These are phyloP conservation scores for Sphaerulina musiva DNA, from an alignment of 2,329 filamentous ascomycete species.

Conservation along the genomic window DNA sequence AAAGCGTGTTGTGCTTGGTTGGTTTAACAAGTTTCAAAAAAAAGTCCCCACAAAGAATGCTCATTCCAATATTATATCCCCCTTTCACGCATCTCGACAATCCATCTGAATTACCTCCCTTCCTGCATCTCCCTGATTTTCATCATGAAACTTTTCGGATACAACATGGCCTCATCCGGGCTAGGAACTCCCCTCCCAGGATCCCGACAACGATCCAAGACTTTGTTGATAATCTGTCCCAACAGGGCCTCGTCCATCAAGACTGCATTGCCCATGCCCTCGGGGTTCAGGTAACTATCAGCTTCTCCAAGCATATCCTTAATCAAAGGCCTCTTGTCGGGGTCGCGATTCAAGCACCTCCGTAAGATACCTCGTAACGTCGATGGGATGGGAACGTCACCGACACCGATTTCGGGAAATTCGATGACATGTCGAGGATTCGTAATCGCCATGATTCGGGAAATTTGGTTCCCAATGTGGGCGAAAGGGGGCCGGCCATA, in stretches of 20 bases:
- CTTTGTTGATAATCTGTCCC: constrained; percentile 52
- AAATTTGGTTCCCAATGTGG: constrained; percentile 81
- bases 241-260: constrained; percentile 54
- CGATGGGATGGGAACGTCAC: constrained; percentile 52
- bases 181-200: constrained; percentile 47
- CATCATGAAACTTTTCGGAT: constrained; percentile 43
- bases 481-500: constrained; percentile 95
- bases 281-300: constrained; percentile 55
- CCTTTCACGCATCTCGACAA: background rate
- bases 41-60: constrained; percentile 6
- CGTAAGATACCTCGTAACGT: constrained; percentile 52
- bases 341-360: constrained; percentile 54
- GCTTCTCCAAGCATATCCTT: constrained; percentile 49
- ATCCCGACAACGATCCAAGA: constrained; percentile 54
- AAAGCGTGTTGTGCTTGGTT: too few relatives aligned
- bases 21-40: too few relatives aligned
- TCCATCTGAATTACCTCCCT: constrained; percentile 11
- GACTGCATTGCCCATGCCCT: constrained; percentile 43
- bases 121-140: constrained; percentile 43
- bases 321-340: constrained; percentile 51
- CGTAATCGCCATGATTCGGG: constrained; percentile 79
- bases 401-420: constrained; percentile 63
- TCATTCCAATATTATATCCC: too few relatives aligned
- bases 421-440: constrained; percentile 69
- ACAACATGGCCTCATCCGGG: constrained; percentile 48